Base-by-base conservation (phyloP, 768 basidiomycete genomes). In the Leccinum obscurum region DNA sequence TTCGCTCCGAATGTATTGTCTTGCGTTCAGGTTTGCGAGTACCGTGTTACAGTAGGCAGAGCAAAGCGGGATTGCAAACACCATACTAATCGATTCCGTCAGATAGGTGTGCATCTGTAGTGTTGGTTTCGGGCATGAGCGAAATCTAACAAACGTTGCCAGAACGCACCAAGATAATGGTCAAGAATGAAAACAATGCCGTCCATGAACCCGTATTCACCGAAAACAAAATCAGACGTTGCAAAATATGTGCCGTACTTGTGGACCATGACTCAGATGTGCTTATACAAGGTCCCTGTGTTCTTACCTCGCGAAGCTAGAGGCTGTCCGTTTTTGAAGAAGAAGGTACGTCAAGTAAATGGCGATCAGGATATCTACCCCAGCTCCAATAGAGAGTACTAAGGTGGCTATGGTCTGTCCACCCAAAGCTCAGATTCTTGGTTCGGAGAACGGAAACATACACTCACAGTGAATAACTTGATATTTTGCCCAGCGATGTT, bases 101-200 rank as follows among this genome's bases (percentile, higher is more conserved):
- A 57, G 51, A 15, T 13, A 30, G 7, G 24, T 4, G 2, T 17
- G 35, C 30, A 62, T 1, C 66, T 65, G 17, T 6, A 0, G 14
- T 3, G 6, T 44, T 28, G 14, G 44, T 5, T 44, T 11, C 49
- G 8, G 6, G 24, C 22, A 26, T 48, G 14, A 15, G 24, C 44
- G 3, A 48, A 20, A 8, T 4, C 4, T 5, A 17, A 35, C 8
- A 17, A 2, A 7, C 0, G 4, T 58, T 8, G 15, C 10, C 6
- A 46, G 44, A 20, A 60, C 66, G 22, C 24, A 66, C 65, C 22
- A 65, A 20, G 26, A 60, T 54, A 10, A 58, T 11, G 11, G 59
- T 75, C 1, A 81, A 77, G 71, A 85, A 83, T 10, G 78, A 73
- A 4, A 68, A 72, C 0, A 81, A 79, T 58, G 86, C 84, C 11